A percentile compares a stretch with the other conserved stretches of the same genome.
Conservation (phyloP, 139 green algal species). For the Tetradesmus obliquus region DNA sequence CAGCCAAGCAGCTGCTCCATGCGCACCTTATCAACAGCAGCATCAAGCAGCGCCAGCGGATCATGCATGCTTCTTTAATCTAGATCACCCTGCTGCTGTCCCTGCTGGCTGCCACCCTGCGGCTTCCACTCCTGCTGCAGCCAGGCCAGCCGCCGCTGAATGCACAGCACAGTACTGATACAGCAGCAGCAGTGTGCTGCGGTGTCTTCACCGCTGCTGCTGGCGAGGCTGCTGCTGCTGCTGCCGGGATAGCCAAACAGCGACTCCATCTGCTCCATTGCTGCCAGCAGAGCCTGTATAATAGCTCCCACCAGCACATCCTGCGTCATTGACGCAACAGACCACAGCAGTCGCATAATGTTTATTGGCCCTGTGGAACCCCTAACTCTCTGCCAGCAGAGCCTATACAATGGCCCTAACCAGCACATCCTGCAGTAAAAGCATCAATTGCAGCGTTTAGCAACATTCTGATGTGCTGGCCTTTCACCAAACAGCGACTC, state of each 20-base stretch:
- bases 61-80: not conserved
- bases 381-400: not conserved
- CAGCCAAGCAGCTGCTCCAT: not conserved
- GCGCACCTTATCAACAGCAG: not conserved
- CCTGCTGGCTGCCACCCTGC: not conserved
- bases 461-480: too few species aligned
- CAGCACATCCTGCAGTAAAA: not conserved
- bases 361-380: too few species aligned
- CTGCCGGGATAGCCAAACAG: not conserved
- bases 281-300: not conserved
- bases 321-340: not conserved
- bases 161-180: slow-evolving; percentile 22
- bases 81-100: not conserved
- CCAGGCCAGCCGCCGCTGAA: slow-evolving; percentile 8
- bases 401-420: not conserved
- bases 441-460: too few species aligned
- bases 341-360: not conserved
- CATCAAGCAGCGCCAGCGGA: not conserved
- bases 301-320: not conserved
- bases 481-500: not conserved
- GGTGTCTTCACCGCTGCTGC: not conserved
- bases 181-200: slow-evolving; percentile 24
- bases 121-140: not conserved
- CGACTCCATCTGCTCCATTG: not conserved
- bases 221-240: not conserved